These are phyloP conservation scores for Lanmaoa rubissima DNA, from an alignment of 768 basidiomycete species.

Conservation along the genomic window DNA sequence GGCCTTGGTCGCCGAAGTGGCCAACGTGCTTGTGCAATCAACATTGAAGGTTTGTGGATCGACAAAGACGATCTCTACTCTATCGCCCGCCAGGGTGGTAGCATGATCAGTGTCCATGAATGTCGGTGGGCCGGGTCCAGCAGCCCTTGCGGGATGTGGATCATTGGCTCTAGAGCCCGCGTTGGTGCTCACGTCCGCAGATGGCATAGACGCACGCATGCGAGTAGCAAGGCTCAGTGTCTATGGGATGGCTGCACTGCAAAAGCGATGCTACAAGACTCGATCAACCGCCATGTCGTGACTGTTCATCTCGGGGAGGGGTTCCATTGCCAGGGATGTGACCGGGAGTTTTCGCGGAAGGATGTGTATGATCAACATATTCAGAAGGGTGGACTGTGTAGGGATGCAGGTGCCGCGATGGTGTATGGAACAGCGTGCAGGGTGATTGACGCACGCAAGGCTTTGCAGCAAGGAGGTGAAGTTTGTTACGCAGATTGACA, in stretches of 20 bases:
- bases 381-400: background rate
- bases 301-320: slow-evolving; percentile 5
- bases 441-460: background rate
- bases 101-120: background rate
- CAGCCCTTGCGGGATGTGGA: slow-evolving; percentile 10
- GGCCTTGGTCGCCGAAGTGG: background rate
- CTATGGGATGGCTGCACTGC: slow-evolving; percentile 4
- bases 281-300: slow-evolving; percentile 3
- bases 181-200: slow-evolving; percentile 3
- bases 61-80: slow-evolving; percentile 5
- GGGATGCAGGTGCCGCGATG: background rate
- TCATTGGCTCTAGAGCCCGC: background rate
- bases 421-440: background rate
- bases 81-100: background rate
- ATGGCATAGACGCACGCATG: background rate
- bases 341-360: background rate
- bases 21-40: background rate
- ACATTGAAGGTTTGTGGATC: background rate
- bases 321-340: slow-evolving; percentile 5
- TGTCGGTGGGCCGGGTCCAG: slow-evolving; percentile 5
- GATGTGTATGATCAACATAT: slow-evolving; percentile 6
- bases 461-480: background rate
- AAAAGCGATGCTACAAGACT: background rate
- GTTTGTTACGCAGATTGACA: background rate
- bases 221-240: background rate